These are phyloP conservation scores for Leccinum disarticulatum DNA, from an alignment of 768 basidiomycete species.

Conservation along the genomic window DNA sequence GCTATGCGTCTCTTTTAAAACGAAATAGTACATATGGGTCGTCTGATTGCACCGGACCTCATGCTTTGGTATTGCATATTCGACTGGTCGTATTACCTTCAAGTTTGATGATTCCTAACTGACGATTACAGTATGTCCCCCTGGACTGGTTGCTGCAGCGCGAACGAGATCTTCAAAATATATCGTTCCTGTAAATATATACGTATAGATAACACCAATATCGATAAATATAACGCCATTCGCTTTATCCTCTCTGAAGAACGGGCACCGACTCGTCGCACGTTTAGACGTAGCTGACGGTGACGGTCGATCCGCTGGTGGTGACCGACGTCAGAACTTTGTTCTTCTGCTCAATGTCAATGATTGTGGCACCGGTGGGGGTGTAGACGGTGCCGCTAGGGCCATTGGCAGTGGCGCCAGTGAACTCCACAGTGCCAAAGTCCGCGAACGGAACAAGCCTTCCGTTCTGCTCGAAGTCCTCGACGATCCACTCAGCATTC, in stretches of 20 bases:
- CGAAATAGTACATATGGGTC: no score
- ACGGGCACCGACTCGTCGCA: not conserved
- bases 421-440: constrained; percentile 24
- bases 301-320: constrained; percentile 1
- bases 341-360: constrained; percentile 14
- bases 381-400: constrained; percentile 9
- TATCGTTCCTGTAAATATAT: not conserved
- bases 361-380: constrained; percentile 11
- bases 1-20: no score
- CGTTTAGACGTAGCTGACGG: constrained; percentile 12
- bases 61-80: not conserved
- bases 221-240: not conserved
- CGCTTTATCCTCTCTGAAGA: not conserved
- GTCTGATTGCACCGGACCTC: not conserved
- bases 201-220: not conserved
- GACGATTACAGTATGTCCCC: not conserved
- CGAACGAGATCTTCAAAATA: not conserved
- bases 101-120: not conserved
- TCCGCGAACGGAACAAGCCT: constrained; percentile 9
- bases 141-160: not conserved
- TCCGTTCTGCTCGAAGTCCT: constrained; percentile 18
- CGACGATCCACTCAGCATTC: constrained; percentile 27
- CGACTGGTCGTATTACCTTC: not conserved
- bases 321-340: constrained; percentile 13
- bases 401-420: constrained; percentile 8